Conservation (phyloP, 148 eudicot genomes). For the Amaranthus hypochondriacus region DNA sequence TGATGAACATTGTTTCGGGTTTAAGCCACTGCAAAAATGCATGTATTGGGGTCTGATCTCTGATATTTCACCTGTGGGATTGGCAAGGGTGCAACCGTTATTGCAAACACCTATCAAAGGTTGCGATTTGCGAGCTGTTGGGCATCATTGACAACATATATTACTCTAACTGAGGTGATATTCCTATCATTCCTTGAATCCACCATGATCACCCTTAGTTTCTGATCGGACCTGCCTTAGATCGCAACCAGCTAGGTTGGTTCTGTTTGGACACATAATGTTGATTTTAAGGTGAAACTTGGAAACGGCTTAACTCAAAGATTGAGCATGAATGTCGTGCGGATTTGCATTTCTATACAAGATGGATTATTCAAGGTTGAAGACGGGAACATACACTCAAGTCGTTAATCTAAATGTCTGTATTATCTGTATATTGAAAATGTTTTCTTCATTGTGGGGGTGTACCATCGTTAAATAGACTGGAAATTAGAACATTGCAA, state of each 20-base stretch:
- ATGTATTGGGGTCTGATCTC: neutral
- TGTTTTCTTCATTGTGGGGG: too few species aligned
- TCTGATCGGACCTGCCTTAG: neutral
- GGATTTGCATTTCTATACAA: neutral
- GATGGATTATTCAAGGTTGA: neutral
- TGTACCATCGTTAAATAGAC: too few species aligned
- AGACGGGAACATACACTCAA: too few species aligned
- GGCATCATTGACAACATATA: neutral
- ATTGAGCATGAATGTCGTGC: neutral
- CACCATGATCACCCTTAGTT: too few species aligned
- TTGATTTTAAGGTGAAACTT: neutral
- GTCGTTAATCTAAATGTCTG: too few species aligned
- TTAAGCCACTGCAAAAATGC: slow-evolving; percentile 7
- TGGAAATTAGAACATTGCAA: too few species aligned
- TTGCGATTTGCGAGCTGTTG: neutral
- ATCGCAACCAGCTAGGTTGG: neutral
- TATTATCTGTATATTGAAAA: too few species aligned
- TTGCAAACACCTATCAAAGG: neutral
- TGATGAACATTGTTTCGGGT: neutral
- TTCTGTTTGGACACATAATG: neutral
- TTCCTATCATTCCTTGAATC: too few species aligned
- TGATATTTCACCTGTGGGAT: slow-evolving; percentile 6
- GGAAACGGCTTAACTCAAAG: neutral
- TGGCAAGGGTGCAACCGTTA: neutral
- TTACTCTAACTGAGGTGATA: too few species aligned